Evolutionary conservation across 345 rosid species (phyloP).

Genomic region (Atalantia buxifolia): DNA sequence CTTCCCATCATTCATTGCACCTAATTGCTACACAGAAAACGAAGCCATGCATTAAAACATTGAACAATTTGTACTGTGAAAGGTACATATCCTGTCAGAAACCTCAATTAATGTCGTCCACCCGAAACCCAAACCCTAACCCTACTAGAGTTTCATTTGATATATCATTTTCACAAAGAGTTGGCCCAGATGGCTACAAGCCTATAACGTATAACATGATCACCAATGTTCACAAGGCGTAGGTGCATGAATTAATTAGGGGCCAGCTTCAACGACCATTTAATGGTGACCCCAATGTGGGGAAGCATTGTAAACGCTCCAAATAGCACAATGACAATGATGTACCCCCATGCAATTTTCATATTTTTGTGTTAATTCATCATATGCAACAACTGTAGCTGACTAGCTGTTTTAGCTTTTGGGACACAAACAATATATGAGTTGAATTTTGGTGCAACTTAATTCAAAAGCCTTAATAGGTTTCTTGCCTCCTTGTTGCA

Average conservation of each 20-base stretch:
- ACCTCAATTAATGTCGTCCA: not conserved
- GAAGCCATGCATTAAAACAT: too few species aligned
- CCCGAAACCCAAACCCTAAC: not conserved
- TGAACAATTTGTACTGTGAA: not conserved
- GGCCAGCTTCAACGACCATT: slow-evolving; percentile 10
- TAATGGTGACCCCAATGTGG: slow-evolving; percentile 11
- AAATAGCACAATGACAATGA: slow-evolving; percentile 27
- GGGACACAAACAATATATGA: not conserved
- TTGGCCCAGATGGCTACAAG: not conserved
- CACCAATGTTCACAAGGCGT: not conserved
- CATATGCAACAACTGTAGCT: not conserved
- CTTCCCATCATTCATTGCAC: slow-evolving; percentile 3
- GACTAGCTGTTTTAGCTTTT: not conserved
- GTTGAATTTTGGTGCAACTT: not conserved
- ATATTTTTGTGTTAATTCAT: not conserved
- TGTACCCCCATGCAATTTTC: slow-evolving; percentile 6
- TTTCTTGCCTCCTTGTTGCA: too few species aligned
- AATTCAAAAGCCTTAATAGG: not conserved
- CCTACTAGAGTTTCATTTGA: not conserved
- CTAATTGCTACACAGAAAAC: too few species aligned
- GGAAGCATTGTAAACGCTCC: slow-evolving; percentile 24
- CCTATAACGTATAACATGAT: not conserved
- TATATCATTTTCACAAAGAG: not conserved
- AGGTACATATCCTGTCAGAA: not conserved
- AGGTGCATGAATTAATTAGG: slow-evolving; percentile 24